Percentiles rank a stretch among this genome's conserved stretches.
Evolutionary conservation across 805 yeast genomes (phyloP).

Genomic region (Candida namnaoensis): DNA sequence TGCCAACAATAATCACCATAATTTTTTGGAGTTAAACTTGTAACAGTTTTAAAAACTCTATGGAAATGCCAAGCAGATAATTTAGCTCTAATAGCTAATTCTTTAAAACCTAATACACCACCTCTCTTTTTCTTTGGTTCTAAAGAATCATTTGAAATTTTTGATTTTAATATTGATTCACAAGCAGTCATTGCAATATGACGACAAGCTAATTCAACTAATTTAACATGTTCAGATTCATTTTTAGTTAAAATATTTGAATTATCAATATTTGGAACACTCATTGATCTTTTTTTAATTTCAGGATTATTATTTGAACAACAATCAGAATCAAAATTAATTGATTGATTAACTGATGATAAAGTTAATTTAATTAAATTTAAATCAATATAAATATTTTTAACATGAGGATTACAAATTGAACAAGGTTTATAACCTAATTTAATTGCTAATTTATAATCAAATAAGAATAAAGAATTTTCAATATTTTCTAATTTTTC

Average conservation of each 20-base stretch:
- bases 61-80: conserved; percentile 92
- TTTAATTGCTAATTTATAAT: conserved; percentile 30
- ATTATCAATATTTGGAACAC: conserved; percentile 11
- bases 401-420: conserved; percentile 42
- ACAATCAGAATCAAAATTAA: conserved; percentile 49
- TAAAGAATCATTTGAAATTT: conserved; percentile 4
- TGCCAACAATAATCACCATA: conserved; percentile 81
- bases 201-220: conserved; percentile 73
- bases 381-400: conserved; percentile 10
- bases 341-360: conserved; percentile 40
- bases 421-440: conserved; percentile 44
- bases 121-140: conserved; percentile 56
- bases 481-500: conserved; percentile 26
- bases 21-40: conserved; percentile 82
- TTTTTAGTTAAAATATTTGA: conserved; percentile 48
- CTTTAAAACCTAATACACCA: conserved; percentile 77
- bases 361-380: conserved; percentile 38
- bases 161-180: conserved; percentile 23
- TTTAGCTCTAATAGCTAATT: conserved; percentile 76
- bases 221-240: conserved; percentile 59
- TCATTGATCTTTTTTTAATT: conserved; percentile 14
- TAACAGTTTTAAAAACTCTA: conserved; percentile 77
- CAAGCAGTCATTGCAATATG: conserved; percentile 80
- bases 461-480: conserved; percentile 36
- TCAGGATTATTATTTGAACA: conserved; percentile 11